Evolutionary conservation across 768 basidiomycete species (phyloP).

Genomic region (Lactarius sp.): DNA sequence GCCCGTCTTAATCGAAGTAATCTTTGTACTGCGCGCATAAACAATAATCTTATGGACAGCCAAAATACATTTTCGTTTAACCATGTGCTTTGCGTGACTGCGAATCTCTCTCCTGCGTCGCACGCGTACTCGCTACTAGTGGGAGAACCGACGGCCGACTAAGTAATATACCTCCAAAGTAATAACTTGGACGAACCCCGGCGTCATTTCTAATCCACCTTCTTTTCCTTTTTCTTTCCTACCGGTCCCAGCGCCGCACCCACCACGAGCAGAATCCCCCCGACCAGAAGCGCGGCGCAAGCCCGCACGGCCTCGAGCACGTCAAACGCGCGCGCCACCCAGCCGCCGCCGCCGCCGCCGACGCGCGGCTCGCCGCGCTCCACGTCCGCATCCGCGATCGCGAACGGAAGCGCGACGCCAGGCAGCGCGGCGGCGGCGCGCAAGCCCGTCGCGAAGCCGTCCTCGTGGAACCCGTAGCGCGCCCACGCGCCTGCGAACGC

Average conservation of each 20-base stretch:
- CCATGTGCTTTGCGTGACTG: neutral
- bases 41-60: no score
- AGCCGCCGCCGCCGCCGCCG: no score
- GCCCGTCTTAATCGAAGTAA: no score
- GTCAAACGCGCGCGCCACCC: neutral
- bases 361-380: neutral
- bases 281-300: neutral
- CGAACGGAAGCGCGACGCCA: neutral
- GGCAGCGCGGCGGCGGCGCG: constrained; percentile 27
- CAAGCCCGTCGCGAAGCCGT: constrained; percentile 55
- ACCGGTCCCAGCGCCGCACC: neutral
- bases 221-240: neutral
- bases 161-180: no score
- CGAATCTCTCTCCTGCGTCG: no score
- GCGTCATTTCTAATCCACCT: neutral
- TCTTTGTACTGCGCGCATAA: neutral
- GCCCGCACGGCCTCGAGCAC: neutral
- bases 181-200: no score
- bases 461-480: constrained; percentile 80
- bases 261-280: neutral
- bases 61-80: neutral
- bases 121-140: no score
- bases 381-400: neutral
- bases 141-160: no score
- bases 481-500: constrained; percentile 66